A percentile compares a stretch with the other conserved stretches of the same genome.
Conservation (phyloP, 768 basidiomycete genomes). For the Erythrobasidium yunnanense region DNA sequence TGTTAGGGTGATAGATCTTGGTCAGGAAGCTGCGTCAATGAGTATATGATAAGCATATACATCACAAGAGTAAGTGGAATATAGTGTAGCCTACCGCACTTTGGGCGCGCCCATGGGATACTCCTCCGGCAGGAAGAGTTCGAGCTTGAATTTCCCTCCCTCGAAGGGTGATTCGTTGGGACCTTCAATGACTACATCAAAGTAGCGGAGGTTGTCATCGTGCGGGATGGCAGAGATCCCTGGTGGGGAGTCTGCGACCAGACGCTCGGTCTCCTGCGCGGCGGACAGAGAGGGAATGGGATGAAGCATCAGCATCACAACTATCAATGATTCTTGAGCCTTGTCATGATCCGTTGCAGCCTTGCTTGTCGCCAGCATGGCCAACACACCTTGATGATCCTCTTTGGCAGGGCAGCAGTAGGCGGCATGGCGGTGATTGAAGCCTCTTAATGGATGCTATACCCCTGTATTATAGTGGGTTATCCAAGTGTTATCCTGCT, state of each 20-base stretch:
- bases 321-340: neutral
- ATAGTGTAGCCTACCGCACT: constrained; percentile 88
- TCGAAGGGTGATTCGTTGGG: constrained; percentile 88
- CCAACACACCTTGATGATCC: constrained; percentile 39
- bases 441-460: neutral
- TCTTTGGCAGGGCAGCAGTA: constrained; percentile 32
- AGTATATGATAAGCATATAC: neutral
- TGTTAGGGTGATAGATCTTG: constrained; percentile 91
- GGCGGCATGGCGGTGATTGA: constrained; percentile 1
- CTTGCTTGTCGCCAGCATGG: too few species aligned
- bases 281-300: neutral
- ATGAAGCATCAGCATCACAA: too few species aligned
- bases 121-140: constrained; percentile 94
- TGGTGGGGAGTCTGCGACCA: constrained; percentile 90
- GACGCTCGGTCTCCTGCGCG: constrained; percentile 84
- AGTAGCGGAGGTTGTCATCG: constrained; percentile 94
- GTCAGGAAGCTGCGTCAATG: constrained; percentile 29
- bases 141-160: constrained; percentile 84
- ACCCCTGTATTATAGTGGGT: neutral
- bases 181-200: constrained; percentile 93
- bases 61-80: neutral
- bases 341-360: neutral
- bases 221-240: constrained; percentile 92
- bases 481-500: too few species aligned
- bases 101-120: constrained; percentile 99